These are phyloP conservation scores for Funneliformis geosporum DNA, from an alignment of 192 early-diverging fungal species.

Conservation along the genomic window DNA sequence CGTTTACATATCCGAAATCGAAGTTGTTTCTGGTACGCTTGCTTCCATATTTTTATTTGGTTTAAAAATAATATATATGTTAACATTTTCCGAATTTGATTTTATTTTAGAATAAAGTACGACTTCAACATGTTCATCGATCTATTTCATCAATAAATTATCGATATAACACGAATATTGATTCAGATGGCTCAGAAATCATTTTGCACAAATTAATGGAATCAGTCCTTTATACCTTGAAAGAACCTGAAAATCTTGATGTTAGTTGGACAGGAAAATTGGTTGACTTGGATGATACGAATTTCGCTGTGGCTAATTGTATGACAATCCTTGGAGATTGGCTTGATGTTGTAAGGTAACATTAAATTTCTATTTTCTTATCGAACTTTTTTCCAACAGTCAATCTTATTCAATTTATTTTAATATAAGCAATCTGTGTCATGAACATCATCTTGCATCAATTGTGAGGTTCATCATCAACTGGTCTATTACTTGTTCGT, in stretches of 20 bases:
- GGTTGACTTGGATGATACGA: slow-evolving; percentile 8
- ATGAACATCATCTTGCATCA: neutral
- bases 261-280: slow-evolving; percentile 13
- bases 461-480: slow-evolving; percentile 12
- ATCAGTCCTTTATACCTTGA: neutral
- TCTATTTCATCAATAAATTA: neutral
- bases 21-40: slow-evolving; percentile 1
- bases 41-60: neutral
- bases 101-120: slow-evolving; percentile 22
- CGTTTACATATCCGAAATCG: neutral
- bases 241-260: neutral
- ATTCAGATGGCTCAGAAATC: neutral
- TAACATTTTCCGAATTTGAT: neutral
- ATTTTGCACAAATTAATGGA: neutral
- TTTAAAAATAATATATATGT: neutral
- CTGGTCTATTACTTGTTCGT: neutral
- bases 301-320: slow-evolving; percentile 13
- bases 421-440: neutral
- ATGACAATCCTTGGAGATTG: slow-evolving; percentile 19
- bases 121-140: slow-evolving; percentile 27
- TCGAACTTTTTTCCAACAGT: too few species aligned
- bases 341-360: slow-evolving; percentile 24
- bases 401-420: neutral
- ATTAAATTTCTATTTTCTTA: neutral
- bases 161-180: neutral